Conservation (phyloP, 2,329 filamentous ascomycete species). For the Podosphaera fusca region DNA sequence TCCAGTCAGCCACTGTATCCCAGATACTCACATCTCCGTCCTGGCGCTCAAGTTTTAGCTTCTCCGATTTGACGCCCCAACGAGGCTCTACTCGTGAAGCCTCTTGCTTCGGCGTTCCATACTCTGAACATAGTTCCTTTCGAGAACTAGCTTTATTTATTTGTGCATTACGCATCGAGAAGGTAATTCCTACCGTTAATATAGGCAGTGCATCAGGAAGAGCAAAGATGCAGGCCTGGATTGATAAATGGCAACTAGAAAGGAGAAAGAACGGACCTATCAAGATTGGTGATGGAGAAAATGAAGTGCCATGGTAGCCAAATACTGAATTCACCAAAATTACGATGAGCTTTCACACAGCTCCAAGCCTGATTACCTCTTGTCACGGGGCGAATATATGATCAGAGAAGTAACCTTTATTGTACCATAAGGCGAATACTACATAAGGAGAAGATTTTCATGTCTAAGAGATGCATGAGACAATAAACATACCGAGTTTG, state of each 20-base stretch:
- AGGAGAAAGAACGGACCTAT: conserved; percentile 31
- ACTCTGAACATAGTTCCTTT: conserved; percentile 89
- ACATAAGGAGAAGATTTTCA: too few species aligned
- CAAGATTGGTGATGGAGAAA: conserved; percentile 11
- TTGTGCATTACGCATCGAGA: conserved; percentile 66
- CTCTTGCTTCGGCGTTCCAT: conserved; percentile 82
- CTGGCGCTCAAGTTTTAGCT: conserved; percentile 56
- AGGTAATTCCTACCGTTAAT: conserved; percentile 85
- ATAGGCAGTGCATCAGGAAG: conserved; percentile 34
- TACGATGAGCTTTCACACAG: too few species aligned
- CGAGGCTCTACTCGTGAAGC: conserved; percentile 63
- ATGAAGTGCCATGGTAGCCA: conserved; percentile 12
- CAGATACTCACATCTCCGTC: conserved; percentile 33
- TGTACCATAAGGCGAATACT: too few species aligned
- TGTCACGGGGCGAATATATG: too few species aligned
- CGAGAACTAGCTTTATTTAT: conserved; percentile 85
- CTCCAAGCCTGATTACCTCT: too few species aligned
- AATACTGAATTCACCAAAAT: conserved; percentile 12
- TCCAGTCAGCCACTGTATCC: conserved; percentile 37
- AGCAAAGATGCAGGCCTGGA: conserved; percentile 40
- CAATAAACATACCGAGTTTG: too few species aligned
- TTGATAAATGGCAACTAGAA: conserved; percentile 37
- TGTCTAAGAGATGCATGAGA: too few species aligned
- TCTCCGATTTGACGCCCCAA: conserved; percentile 54
- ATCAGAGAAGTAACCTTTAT: too few species aligned